Base-by-base conservation (phyloP, 73 alveolate genomes). In the Blepharisma japonicum region DNA sequence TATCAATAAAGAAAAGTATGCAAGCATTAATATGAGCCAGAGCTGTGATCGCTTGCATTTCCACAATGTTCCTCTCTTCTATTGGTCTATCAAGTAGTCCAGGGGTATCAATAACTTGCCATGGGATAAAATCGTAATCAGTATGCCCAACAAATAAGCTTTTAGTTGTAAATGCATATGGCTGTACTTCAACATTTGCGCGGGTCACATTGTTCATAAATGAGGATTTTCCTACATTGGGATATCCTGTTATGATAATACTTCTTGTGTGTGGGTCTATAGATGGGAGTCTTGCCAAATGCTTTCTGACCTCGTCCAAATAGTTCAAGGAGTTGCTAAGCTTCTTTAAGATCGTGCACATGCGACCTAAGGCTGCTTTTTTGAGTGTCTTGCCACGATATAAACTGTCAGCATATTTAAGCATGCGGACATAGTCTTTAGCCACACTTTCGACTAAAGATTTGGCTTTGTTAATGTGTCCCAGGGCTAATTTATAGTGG, bases 1-100 rank as follows among this genome's bases (percentile, higher is more conserved):
- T 94, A 85, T 98, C 99, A 50, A 97, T 85, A 87, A 98, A 97
- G 95, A 84, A 98, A 80, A 98, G 94, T 68, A 98, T 89, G 72
- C 97, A 91, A 8, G 98, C 97, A 78, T 91, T 89, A 71, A 93
- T 68, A 86, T 98, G 99, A 21, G 99, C 99, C 66, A 98, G 88
- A 7, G 99, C 99, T 32, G 99, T 98, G 83, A 98, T 96, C 14
- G 99, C 96, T 83, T 97, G 97, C 99, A 98, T 98, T 94, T 98
- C 99, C 48, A 98, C 94, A 6, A 98, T 96, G 92, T 98, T 98
- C 79, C 99, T 92, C 84, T 98, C 98, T 81, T 94, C 98, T 61
- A 98, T 85, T 23, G 99, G 96, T 56, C 95, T 96, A 79, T 98
- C 99, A 47, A 98, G 90, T 45, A 98, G 90, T 27, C 99, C 99